Conservation (phyloP, 2,329 filamentous ascomycete species). For the Alternaria brassicicola region DNA sequence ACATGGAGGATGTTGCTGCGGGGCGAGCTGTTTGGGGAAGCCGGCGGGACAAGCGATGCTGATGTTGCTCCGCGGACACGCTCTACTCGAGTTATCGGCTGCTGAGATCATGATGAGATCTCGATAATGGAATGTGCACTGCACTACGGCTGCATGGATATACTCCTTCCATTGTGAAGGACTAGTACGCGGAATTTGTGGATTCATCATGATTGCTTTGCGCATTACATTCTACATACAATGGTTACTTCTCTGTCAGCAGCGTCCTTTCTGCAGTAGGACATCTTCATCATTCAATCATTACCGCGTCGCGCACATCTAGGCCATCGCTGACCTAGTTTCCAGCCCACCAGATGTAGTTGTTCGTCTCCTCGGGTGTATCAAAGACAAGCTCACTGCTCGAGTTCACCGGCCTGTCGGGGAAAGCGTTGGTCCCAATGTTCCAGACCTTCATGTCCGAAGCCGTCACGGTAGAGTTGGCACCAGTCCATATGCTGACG, state of each 20-base stretch:
- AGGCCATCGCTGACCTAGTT: slow-evolving; percentile 33
- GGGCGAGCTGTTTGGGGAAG: slow-evolving; percentile 29
- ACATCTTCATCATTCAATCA: neutral
- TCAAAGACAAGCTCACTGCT: slow-evolving; percentile 52
- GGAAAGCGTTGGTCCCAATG: slow-evolving; percentile 50
- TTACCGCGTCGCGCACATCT: neutral
- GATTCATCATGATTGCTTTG: neutral
- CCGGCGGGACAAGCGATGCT: slow-evolving; percentile 16
- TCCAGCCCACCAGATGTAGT: slow-evolving; percentile 56
- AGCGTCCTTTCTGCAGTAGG: neutral
- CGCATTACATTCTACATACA: neutral
- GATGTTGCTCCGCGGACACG: neutral
- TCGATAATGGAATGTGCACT: neutral
- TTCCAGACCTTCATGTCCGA: slow-evolving; percentile 50
- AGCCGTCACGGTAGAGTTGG: slow-evolving; percentile 46
- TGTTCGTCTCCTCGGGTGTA: slow-evolving; percentile 52
- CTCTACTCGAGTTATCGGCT: neutral
- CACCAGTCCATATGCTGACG: slow-evolving; percentile 51
- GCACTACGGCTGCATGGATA: slow-evolving; percentile 2
- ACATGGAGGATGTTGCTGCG: slow-evolving; percentile 14
- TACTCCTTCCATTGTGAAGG: slow-evolving; percentile 1
- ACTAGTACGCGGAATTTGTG: neutral
- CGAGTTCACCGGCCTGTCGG: slow-evolving; percentile 50
- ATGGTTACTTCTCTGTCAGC: neutral
- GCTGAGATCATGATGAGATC: neutral